Base-by-base conservation (phyloP, 2,329 filamentous ascomycete genomes). In the Hypomyces rosellus region DNA sequence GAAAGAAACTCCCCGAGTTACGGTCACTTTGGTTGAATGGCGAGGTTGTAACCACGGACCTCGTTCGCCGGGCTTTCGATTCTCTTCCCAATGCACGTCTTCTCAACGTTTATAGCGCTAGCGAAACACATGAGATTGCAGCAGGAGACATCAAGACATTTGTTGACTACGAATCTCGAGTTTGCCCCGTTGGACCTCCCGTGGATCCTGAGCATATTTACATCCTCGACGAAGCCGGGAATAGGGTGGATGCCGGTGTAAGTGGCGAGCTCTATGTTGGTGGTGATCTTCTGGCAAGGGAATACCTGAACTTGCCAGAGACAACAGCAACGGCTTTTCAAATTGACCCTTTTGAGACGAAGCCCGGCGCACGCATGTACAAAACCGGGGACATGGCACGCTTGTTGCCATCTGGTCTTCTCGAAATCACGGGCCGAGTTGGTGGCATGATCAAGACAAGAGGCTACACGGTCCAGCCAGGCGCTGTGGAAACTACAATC, bases 361-460 rank as follows among this genome's bases (percentile, higher is more conserved):
- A 72, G 1, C 69, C 77, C 1, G 82, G 78, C 25, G 77, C 85
- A 13, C 79, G 82, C 16, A 87, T 89, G 81, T 89, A 90, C 63
- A 77, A 80, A 51, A 89, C 86, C 0, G 86, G 86, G 3, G 86
- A 90, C 63, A 74, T 82, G 47, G 86, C 86, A 0, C 76, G 84
- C 2, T 66, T 88, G 37, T 74, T 89, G 6, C 74, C 83, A 0
- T 85, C 78, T 1, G 86, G 86, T 1, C 70, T 84, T 5, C 73
- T 90, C 7, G 86, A 89, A 62, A 89, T 90, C 53, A 89, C 84
- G 6, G 86, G 86, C 34, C 81, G 86, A 46, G 84, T 88, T 1
- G 86, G 86, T 13, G 80, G 82, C 12, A 89, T 90, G 86, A 89
- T 90, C 70, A 90, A 90, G 68, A 78, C 89, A 11, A 81, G 86